Evolutionary conservation across 2,329 filamentous ascomycete species (phyloP).

Genomic region (Sphaerostilbella broomeana): DNA sequence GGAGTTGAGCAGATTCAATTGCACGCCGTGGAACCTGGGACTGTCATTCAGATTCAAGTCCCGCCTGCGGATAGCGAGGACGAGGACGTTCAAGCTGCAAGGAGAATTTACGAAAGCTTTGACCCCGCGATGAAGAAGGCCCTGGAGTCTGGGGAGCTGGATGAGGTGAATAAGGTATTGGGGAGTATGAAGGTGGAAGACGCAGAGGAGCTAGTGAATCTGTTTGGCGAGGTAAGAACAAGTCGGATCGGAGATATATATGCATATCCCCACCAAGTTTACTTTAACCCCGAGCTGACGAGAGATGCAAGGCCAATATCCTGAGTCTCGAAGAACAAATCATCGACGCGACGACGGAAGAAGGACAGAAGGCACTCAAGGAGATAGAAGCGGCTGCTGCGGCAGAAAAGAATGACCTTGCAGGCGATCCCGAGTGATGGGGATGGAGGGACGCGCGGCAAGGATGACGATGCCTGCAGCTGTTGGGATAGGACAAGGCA

Average conservation of each 20-base stretch:
- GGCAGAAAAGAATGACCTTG: constrained; percentile 16
- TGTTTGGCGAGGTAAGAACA: constrained; percentile 63
- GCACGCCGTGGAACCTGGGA: constrained; percentile 89
- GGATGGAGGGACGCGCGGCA: too few relatives aligned
- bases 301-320: constrained; percentile 68
- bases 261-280: too few relatives aligned
- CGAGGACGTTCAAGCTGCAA: constrained; percentile 53
- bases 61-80: constrained; percentile 64
- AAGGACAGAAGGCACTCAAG: constrained; percentile 71
- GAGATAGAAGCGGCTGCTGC: constrained; percentile 52
- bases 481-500: too few relatives aligned
- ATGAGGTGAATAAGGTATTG: constrained; percentile 53
- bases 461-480: too few relatives aligned
- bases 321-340: constrained; percentile 87
- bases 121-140: constrained; percentile 73
- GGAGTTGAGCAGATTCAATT: constrained; percentile 95
- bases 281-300: too few relatives aligned
- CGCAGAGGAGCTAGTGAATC: constrained; percentile 75
- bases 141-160: constrained; percentile 79
- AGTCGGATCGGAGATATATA: too few relatives aligned
- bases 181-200: constrained; percentile 85
- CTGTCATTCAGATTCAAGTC: constrained; percentile 81
- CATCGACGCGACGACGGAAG: constrained; percentile 88
- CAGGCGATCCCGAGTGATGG: constrained; percentile 31
- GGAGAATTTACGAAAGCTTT: constrained; percentile 79